These are phyloP conservation scores for Kodamaea restingae DNA, from an alignment of 805 yeast genomes.

Conservation along the genomic window DNA sequence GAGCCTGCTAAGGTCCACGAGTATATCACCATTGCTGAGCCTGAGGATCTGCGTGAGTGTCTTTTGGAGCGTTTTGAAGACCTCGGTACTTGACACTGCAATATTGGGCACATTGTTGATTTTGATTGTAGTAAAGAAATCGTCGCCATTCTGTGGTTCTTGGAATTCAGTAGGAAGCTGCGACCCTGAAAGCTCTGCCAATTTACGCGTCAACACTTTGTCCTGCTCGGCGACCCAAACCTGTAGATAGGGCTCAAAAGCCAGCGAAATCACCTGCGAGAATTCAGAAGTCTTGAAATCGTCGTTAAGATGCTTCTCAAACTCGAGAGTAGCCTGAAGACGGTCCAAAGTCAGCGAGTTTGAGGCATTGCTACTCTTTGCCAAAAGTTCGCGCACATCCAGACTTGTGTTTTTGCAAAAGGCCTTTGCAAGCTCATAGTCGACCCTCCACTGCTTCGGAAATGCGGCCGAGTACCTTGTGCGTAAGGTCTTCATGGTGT, in stretches of 20 bases:
- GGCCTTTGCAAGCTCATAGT: conserved; percentile 50
- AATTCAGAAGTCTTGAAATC: conserved; percentile 49
- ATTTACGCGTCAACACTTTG: conserved; percentile 52
- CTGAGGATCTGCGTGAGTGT: conserved; percentile 59
- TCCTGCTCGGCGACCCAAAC: conserved; percentile 90
- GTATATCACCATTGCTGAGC: conserved; percentile 37
- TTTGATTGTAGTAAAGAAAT: conserved; percentile 36
- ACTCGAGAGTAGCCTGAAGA: conserved; percentile 73
- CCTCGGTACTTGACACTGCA: conserved; percentile 80
- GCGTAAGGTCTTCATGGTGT: conserved; percentile 58
- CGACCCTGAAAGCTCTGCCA: conserved; percentile 55
- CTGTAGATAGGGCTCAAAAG: conserved; percentile 80
- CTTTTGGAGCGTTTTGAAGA: conserved; percentile 74
- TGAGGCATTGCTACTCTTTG: conserved; percentile 25
- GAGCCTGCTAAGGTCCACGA: conserved; percentile 53
- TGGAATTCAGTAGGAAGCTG: conserved; percentile 45
- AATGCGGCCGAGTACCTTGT: conserved; percentile 51
- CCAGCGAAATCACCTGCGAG: conserved; percentile 48
- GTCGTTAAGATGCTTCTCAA: conserved; percentile 70
- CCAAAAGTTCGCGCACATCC: conserved; percentile 56
- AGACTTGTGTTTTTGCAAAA: conserved; percentile 68
- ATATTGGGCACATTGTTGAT: conserved; percentile 58
- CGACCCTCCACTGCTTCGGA: conserved; percentile 71
- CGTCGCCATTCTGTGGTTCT: conserved; percentile 15
- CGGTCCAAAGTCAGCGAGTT: conserved; percentile 46